These are phyloP conservation scores for Beauveria australis DNA, from an alignment of 2,329 filamentous ascomycete genomes.

Conservation along the genomic window DNA sequence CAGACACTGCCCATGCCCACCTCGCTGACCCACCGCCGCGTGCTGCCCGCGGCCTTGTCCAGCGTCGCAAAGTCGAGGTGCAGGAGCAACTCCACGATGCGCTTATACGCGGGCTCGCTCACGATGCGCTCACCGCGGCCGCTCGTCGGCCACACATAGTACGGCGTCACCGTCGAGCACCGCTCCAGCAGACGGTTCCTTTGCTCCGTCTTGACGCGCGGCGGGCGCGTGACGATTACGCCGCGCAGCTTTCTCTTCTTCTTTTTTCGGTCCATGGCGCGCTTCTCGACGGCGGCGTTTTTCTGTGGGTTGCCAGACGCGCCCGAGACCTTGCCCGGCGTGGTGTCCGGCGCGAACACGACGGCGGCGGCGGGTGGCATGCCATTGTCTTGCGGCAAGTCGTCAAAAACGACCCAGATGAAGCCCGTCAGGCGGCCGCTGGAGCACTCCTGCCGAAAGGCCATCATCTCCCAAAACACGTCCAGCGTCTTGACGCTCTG, in stretches of 20 bases:
- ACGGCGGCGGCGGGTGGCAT: slow-evolving; percentile 13
- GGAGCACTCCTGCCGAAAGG: slow-evolving; percentile 90
- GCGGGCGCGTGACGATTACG: slow-evolving; percentile 53
- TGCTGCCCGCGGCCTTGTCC: slow-evolving; percentile 55
- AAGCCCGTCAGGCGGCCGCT: slow-evolving; percentile 89
- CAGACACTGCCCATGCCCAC: slow-evolving; percentile 46
- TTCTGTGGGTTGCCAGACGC: background rate
- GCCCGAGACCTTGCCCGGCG: slow-evolving; percentile 24
- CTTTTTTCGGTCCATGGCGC: slow-evolving; percentile 27
- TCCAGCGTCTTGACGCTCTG: slow-evolving; percentile 73
- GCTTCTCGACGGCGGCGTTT: slow-evolving; percentile 5
- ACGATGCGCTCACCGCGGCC: slow-evolving; percentile 58
- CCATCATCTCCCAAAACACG: slow-evolving; percentile 99
- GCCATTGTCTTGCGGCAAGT: slow-evolving; percentile 22
- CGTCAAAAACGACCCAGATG: slow-evolving; percentile 81
- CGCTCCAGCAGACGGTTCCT: slow-evolving; percentile 41
- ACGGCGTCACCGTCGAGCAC: slow-evolving; percentile 42
- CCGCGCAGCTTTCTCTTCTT: slow-evolving; percentile 39
- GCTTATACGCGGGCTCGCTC: slow-evolving; percentile 55
- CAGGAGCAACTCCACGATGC: slow-evolving; percentile 60
- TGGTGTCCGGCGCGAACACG: slow-evolving; percentile 23
- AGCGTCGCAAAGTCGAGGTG: slow-evolving; percentile 65
- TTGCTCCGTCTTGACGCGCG: slow-evolving; percentile 53
- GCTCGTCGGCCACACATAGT: slow-evolving; percentile 57
- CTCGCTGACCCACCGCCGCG: slow-evolving; percentile 62